Evolutionary conservation across 129 eudicot species (phyloP).

Genomic region (Dittrichia graveolens): DNA sequence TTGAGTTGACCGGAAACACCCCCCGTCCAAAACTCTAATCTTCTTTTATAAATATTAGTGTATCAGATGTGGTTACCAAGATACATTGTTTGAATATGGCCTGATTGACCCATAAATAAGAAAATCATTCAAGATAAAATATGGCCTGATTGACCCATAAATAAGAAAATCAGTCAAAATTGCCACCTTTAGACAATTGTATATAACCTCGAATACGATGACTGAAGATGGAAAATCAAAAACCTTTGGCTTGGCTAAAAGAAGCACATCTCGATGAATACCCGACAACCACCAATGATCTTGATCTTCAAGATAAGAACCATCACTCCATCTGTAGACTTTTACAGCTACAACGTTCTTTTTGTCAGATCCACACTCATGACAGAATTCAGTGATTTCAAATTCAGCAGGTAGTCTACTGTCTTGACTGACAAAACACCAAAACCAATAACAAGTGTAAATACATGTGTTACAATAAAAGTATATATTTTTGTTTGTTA

Average conservation of each 20-base stretch:
- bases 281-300: slow-evolving; percentile 99
- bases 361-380: slow-evolving; percentile 74
- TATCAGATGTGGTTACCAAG: too few species aligned
- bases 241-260: slow-evolving; percentile 92
- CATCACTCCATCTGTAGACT: slow-evolving; percentile 96
- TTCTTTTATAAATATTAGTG: too few species aligned
- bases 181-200: too few species aligned
- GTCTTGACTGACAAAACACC: slow-evolving; percentile 73
- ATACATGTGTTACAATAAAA: slow-evolving; percentile 2
- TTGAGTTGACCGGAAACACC: too few species aligned
- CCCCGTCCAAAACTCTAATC: too few species aligned
- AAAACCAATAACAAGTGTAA: slow-evolving; percentile 22
- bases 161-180: too few species aligned
- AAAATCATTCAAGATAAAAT: too few species aligned
- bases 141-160: too few species aligned
- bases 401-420: slow-evolving; percentile 98
- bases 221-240: background rate
- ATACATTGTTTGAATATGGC: too few species aligned
- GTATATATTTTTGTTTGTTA: background rate
- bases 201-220: too few species aligned
- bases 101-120: too few species aligned
- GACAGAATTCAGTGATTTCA: slow-evolving; percentile 79
- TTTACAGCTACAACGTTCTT: slow-evolving; percentile 81
- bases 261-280: slow-evolving; percentile 94
- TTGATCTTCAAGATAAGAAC: slow-evolving; percentile 99